A percentile compares a stretch with the other conserved stretches of the same genome.
Evolutionary conservation across 2,329 filamentous ascomycete species (phyloP).

Genomic region (Atkinsonella hypoxylon): DNA sequence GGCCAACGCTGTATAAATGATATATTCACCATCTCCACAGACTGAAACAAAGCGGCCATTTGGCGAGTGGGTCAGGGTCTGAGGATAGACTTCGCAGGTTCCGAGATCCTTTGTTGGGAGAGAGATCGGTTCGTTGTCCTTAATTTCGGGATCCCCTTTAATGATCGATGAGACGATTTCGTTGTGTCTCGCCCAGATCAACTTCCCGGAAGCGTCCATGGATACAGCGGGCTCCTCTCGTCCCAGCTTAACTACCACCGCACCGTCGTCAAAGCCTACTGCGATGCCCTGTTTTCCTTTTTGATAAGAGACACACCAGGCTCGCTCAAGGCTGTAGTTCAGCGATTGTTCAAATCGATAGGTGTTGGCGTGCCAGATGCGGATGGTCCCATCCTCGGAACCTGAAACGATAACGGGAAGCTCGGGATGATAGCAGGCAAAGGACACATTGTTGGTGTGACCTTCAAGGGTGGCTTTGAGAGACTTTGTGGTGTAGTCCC

Average conservation of each 20-base stretch:
- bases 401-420: slow-evolving; percentile 94
- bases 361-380: slow-evolving; percentile 98
- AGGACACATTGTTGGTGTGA: slow-evolving; percentile 95
- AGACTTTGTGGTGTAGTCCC: slow-evolving; percentile 98
- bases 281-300: slow-evolving; percentile 89
- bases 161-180: slow-evolving; percentile 93
- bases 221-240: slow-evolving; percentile 94
- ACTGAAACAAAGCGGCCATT: slow-evolving; percentile 74
- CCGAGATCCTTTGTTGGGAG: slow-evolving; percentile 90
- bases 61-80: slow-evolving; percentile 88
- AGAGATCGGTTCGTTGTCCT: slow-evolving; percentile 79
- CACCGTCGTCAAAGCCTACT: slow-evolving; percentile 94
- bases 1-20: slow-evolving; percentile 93
- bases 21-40: slow-evolving; percentile 96
- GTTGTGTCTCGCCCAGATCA: slow-evolving; percentile 92
- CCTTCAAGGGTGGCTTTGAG: slow-evolving; percentile 93
- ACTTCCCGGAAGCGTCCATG: slow-evolving; percentile 91
- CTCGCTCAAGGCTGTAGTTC: slow-evolving; percentile 89
- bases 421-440: slow-evolving; percentile 95
- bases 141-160: slow-evolving; percentile 72
- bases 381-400: slow-evolving; percentile 92
- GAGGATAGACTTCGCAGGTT: slow-evolving; percentile 92
- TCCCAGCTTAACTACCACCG: slow-evolving; percentile 95
- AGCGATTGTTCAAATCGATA: slow-evolving; percentile 92
- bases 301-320: slow-evolving; percentile 96